Percentiles rank a stretch among this genome's conserved stretches.
phyloP scores from a whole-genome alignment of 208 protist species.

The Wallacemonas collosoma region DNA sequence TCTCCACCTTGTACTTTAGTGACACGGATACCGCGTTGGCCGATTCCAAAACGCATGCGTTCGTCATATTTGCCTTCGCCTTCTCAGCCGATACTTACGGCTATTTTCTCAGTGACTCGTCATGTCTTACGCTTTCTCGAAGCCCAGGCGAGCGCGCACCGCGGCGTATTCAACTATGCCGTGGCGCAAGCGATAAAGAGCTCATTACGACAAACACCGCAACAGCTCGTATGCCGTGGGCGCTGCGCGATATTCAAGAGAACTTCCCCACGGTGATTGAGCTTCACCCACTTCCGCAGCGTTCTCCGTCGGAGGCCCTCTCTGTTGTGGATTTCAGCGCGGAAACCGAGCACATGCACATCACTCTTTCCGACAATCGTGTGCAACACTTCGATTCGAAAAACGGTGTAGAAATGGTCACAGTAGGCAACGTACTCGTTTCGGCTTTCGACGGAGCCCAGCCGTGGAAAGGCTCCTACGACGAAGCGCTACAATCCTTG shows the following conservation, averaged over 20 bases:
- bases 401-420: constrained; percentile 17
- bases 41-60: constrained; percentile 11
- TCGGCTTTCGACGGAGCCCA: constrained; percentile 7
- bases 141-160: not conserved
- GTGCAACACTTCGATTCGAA: constrained; percentile 15
- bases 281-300: constrained; percentile 29
- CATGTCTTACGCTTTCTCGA: not conserved
- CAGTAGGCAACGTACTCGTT: not conserved
- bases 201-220: not conserved
- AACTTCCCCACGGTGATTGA: constrained; percentile 27
- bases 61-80: constrained; percentile 20
- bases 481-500: not conserved
- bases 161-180: not conserved
- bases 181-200: not conserved
- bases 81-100: constrained; percentile 11
- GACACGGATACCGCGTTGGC: not conserved
- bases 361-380: constrained; percentile 14
- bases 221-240: constrained; percentile 29
- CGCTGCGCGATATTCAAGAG: not conserved
- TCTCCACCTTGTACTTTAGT: constrained; percentile 22
- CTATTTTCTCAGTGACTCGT: constrained; percentile 18
- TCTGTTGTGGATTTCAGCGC: constrained; percentile 21
- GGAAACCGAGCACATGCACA: constrained; percentile 19
- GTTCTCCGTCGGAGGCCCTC: constrained; percentile 22
- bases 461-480: constrained; percentile 1